A percentile compares a stretch with the other conserved stretches of the same genome.
Evolutionary conservation across 2,329 filamentous ascomycete species (phyloP).

Genomic region (Chaetothyriales sp.): DNA sequence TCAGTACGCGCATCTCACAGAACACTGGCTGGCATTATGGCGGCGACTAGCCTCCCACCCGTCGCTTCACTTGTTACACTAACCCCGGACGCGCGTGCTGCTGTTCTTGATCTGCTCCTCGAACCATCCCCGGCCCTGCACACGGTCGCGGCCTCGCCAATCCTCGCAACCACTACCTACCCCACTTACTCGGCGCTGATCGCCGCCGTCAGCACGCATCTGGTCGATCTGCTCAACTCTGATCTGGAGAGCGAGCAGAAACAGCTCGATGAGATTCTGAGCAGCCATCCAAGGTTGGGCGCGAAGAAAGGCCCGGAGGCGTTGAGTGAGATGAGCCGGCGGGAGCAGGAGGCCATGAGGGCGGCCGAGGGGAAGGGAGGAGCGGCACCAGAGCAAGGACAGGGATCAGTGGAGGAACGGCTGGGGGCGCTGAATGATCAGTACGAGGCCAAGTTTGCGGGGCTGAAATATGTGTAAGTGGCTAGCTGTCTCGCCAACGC

Average conservation of each 20-base stretch:
- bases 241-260: constrained; percentile 37
- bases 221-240: constrained; percentile 46
- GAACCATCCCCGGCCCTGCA: constrained; percentile 68
- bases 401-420: constrained; percentile 35
- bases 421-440: constrained; percentile 55
- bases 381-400: constrained; percentile 27
- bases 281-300: constrained; percentile 71
- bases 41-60: neutral
- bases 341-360: constrained; percentile 67
- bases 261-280: constrained; percentile 58
- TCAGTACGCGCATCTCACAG: too few species aligned
- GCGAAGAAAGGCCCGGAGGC: constrained; percentile 48
- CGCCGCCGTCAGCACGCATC: constrained; percentile 47
- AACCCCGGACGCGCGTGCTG: constrained; percentile 1
- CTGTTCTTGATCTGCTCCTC: constrained; percentile 15
- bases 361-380: constrained; percentile 27
- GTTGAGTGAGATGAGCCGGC: constrained; percentile 57
- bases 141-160: constrained; percentile 52
- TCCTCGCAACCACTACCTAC: constrained; percentile 45
- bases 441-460: constrained; percentile 71
- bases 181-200: constrained; percentile 57
- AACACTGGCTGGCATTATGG: neutral
- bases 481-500: neutral
- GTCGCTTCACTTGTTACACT: neutral
- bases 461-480: constrained; percentile 61